Evolutionary conservation across 345 rosid genomes (phyloP).

Genomic region (Sapria himalayana): DNA sequence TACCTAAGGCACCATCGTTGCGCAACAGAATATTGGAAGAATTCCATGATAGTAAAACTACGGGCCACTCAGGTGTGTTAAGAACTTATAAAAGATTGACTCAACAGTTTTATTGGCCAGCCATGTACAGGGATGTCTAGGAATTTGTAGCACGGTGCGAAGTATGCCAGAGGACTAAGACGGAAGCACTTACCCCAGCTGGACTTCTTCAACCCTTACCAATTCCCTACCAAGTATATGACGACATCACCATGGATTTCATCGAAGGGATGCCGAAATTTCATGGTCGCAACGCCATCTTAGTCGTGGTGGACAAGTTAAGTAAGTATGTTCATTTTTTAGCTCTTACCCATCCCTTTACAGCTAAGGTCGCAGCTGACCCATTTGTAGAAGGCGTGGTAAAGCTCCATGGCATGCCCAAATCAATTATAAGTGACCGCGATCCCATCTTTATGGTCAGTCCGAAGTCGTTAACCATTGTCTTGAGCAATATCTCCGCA

Average conservation of each 20-base stretch:
- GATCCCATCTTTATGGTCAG: neutral
- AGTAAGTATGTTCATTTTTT: neutral
- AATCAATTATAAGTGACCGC: neutral
- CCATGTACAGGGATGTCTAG: neutral
- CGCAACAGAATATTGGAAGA: neutral
- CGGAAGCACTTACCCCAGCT: neutral
- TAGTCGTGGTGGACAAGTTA: neutral
- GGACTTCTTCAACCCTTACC: neutral
- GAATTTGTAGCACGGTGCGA: neutral
- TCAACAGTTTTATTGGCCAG: neutral
- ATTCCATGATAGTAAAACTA: neutral
- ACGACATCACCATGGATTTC: neutral
- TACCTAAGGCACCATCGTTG: neutral
- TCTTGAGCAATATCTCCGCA: neutral
- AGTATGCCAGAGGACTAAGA: neutral
- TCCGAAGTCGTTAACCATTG: neutral
- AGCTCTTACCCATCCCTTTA: neutral
- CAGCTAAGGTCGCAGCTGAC: neutral
- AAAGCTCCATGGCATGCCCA: neutral
- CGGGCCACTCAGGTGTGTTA: neutral
- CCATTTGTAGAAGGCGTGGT: neutral
- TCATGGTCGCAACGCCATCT: neutral
- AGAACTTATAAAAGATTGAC: neutral
- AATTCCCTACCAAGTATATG: neutral
- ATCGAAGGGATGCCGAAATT: neutral